Conservation (phyloP, 192 early-diverging fungal genomes). For the Umbelopsis isabellina region DNA sequence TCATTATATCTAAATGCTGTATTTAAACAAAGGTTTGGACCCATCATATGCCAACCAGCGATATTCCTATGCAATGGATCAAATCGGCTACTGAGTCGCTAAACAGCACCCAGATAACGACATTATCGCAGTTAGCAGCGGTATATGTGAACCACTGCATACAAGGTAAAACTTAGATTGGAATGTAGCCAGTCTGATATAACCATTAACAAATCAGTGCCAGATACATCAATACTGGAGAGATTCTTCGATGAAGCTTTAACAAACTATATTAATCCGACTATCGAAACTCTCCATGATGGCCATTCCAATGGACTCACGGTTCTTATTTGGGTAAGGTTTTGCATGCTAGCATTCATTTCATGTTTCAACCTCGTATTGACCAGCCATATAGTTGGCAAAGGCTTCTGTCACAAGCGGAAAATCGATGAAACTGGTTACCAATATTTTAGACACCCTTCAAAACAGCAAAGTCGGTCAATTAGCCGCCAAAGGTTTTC, state of each 20-base stretch:
- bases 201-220: background rate
- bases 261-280: constrained; percentile 11
- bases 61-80: background rate
- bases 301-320: background rate
- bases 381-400: constrained; percentile 50
- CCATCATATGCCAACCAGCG: background rate
- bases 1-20: background rate
- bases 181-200: no score
- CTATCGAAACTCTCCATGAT: background rate
- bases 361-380: background rate
- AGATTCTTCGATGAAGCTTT: constrained; percentile 16
- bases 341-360: background rate
- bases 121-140: background rate
- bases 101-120: background rate
- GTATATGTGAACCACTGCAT: constrained; percentile 33
- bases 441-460: constrained; percentile 46
- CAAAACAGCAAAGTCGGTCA: constrained; percentile 45
- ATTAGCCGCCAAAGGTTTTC: constrained; percentile 67
- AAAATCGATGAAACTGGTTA: background rate
- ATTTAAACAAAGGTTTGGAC: background rate
- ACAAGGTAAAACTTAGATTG: no score
- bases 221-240: constrained; percentile 9
- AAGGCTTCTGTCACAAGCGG: constrained; percentile 65
- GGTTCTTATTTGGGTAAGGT: constrained; percentile 31
- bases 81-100: background rate